Evolutionary conservation across 1,284 basidiomycete species (phyloP).

Genomic region (Salmacisia buchloeana): DNA sequence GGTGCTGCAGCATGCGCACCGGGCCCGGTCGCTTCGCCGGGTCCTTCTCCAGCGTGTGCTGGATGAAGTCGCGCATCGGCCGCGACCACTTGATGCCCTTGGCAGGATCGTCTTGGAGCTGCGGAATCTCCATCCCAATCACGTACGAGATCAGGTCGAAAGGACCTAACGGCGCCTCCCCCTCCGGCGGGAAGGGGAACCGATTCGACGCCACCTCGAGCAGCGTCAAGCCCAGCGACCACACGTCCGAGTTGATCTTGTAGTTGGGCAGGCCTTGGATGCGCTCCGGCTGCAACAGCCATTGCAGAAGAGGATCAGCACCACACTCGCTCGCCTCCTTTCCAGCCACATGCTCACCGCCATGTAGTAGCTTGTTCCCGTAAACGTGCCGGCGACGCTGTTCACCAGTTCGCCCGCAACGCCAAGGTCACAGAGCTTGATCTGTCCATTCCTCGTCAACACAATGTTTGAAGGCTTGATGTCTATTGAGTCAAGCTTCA

Average conservation of each 20-base stretch:
- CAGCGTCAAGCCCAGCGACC: conserved; percentile 89
- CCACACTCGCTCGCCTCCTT: no score
- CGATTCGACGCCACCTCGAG: conserved; percentile 89
- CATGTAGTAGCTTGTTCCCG: conserved; percentile 96
- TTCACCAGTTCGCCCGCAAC: conserved; percentile 91
- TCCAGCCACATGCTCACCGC: conserved; percentile 73
- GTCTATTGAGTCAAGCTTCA: conserved; percentile 54
- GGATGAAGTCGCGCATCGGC: conserved; percentile 88
- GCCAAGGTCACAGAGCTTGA: conserved; percentile 93
- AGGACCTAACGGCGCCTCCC: conserved; percentile 61
- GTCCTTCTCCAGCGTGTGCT: conserved; percentile 65
- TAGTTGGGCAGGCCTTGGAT: conserved; percentile 76
- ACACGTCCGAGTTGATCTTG: conserved; percentile 92
- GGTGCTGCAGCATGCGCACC: conserved; percentile 74
- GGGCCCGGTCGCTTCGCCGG: conserved; percentile 69
- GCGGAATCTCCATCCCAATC: conserved; percentile 74
- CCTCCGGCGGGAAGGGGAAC: conserved; percentile 88
- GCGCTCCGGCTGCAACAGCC: conserved; percentile 69
- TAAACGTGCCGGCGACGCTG: conserved; percentile 88
- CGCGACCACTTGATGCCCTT: conserved; percentile 66
- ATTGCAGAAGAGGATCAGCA: not conserved
- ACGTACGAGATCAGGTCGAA: conserved; percentile 93
- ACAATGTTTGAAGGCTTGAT: conserved; percentile 97
- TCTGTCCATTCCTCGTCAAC: conserved; percentile 73
- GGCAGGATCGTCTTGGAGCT: conserved; percentile 60